phyloP scores from a whole-genome alignment of 2,329 filamentous ascomycete genomes.

The Xylariaceae sp. region DNA sequence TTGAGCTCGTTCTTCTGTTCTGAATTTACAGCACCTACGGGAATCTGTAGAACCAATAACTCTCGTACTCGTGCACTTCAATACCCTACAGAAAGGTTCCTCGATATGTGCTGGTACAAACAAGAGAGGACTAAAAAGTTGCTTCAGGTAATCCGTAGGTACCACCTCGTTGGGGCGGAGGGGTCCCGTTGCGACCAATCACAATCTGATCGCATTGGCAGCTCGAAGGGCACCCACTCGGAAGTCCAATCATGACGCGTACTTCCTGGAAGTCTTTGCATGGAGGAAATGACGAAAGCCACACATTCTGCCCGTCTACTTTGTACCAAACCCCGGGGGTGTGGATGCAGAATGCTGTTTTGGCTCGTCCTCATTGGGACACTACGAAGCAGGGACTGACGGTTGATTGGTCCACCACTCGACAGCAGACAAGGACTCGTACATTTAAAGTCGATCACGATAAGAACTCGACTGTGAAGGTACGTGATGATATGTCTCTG shows the following conservation, averaged over 20 bases:
- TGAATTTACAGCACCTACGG: not conserved
- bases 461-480: not conserved
- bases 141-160: not conserved
- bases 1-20: not conserved
- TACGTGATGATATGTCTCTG: not conserved
- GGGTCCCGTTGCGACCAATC: conserved; percentile 24
- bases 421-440: conserved; percentile 3
- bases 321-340: not conserved
- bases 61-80: not conserved
- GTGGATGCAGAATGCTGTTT: conserved; percentile 10
- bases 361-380: conserved; percentile 18
- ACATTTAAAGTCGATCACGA: not conserved
- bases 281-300: conserved; percentile 29
- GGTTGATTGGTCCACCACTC: conserved; percentile 13
- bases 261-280: conserved; percentile 18
- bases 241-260: conserved; percentile 30
- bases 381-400: not conserved
- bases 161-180: conserved; percentile 19
- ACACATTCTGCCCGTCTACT: conserved; percentile 12
- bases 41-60: not conserved
- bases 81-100: not conserved
- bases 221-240: conserved; percentile 18
- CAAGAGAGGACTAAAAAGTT: not conserved
- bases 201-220: conserved; percentile 29
- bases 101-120: not conserved